Evolutionary conservation across 352 stramenopile genomes (phyloP).

Genomic region (Pythium pectinolyticum): DNA sequence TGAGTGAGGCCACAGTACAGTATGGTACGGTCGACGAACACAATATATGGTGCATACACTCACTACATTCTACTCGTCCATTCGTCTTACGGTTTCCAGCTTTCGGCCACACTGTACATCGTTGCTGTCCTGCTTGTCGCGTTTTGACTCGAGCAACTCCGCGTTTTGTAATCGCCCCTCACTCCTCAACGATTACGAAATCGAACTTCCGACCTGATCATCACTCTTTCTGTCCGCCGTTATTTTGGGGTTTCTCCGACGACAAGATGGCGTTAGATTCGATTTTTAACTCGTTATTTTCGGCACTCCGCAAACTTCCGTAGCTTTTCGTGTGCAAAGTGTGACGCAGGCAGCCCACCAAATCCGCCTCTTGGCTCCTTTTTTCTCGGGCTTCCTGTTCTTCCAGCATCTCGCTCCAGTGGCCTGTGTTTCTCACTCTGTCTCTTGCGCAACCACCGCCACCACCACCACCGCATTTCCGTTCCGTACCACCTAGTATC

Average conservation of each 20-base stretch:
- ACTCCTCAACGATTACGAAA: slow-evolving; percentile 8
- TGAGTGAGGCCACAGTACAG: no score
- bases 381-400: background rate
- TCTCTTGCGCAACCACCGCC: background rate
- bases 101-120: no score
- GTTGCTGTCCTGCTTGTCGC: no score
- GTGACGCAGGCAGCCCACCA: background rate
- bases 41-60: no score
- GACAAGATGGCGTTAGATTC: slow-evolving; percentile 4
- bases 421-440: no score
- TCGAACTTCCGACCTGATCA: background rate
- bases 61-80: no score
- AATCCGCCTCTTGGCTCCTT: background rate
- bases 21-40: no score
- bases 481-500: background rate
- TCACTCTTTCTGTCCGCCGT: background rate
- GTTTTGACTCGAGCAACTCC: no score
- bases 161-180: no score
- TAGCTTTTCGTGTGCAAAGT: background rate
- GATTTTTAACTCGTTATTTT: background rate
- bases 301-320: background rate
- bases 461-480: background rate
- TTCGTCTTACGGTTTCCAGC: no score
- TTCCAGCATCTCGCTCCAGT: no score
- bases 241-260: background rate